Conservation (phyloP, 179 eudicot species). For the Camellia oleifera region DNA sequence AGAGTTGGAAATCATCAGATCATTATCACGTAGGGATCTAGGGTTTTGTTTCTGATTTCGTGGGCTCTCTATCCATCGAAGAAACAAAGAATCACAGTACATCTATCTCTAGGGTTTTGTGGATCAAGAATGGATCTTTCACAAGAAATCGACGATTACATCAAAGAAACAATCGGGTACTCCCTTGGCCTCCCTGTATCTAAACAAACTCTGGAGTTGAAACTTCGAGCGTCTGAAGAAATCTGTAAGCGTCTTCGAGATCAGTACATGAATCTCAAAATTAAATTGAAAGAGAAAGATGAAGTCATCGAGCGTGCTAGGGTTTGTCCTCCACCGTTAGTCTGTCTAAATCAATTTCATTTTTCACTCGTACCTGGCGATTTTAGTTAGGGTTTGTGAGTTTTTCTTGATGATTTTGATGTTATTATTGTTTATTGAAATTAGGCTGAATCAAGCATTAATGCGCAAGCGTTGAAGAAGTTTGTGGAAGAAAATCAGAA, state of each 20-base stretch:
- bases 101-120: constrained; percentile 5
- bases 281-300: constrained; percentile 56
- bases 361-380: not conserved
- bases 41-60: not conserved
- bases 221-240: constrained; percentile 56
- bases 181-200: constrained; percentile 66
- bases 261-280: constrained; percentile 47
- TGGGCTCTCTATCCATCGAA: not conserved
- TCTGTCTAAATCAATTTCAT: not conserved
- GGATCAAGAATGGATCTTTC: constrained; percentile 52
- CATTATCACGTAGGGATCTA: not conserved
- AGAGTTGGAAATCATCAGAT: not conserved
- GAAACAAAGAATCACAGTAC: not conserved
- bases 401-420: not conserved
- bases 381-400: not conserved
- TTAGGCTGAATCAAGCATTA: constrained; percentile 76
- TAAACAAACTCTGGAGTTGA: constrained; percentile 41
- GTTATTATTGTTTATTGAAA: not conserved
- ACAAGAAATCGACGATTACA: constrained; percentile 59
- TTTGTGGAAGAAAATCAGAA: constrained; percentile 86
- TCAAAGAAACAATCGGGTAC: constrained; percentile 66
- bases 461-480: constrained; percentile 77
- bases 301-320: constrained; percentile 56
- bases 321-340: constrained; percentile 45
- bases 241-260: constrained; percentile 36